A percentile compares a stretch with the other conserved stretches of the same genome.
These are phyloP conservation scores for Amanita jacksonii DNA, from an alignment of 768 basidiomycete species.

Conservation along the genomic window DNA sequence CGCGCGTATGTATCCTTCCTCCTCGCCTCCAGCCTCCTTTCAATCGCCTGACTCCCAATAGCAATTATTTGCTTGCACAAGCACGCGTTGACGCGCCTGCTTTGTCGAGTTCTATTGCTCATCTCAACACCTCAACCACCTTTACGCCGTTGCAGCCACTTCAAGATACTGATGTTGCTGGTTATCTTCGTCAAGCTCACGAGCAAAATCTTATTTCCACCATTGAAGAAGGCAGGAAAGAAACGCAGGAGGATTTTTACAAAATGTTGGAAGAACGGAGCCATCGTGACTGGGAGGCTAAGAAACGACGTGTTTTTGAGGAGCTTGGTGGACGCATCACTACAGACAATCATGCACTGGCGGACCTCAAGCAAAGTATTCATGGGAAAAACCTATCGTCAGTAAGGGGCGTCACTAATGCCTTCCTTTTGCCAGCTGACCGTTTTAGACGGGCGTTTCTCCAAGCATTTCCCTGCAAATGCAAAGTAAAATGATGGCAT, in stretches of 20 bases:
- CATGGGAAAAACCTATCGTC: constrained; percentile 46
- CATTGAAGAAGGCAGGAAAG: constrained; percentile 81
- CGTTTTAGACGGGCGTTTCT: constrained; percentile 24
- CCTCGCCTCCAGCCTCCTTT: constrained; percentile 6
- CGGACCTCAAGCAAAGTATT: constrained; percentile 54
- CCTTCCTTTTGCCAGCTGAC: neutral
- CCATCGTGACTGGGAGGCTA: constrained; percentile 79
- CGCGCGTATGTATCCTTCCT: constrained; percentile 50
- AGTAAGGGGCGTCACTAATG: constrained; percentile 25
- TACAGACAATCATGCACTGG: constrained; percentile 43
- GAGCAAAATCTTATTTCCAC: constrained; percentile 93
- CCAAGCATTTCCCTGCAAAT: constrained; percentile 64
- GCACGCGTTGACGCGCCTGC: constrained; percentile 92
- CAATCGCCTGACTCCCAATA: constrained; percentile 18
- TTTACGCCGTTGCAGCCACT: constrained; percentile 87
- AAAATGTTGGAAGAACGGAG: constrained; percentile 66
- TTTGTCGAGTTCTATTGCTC: constrained; percentile 72
- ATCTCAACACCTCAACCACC: constrained; percentile 71
- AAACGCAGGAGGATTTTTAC: constrained; percentile 83
- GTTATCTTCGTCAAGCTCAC: constrained; percentile 91
- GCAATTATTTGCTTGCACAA: constrained; percentile 88
- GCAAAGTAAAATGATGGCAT: constrained; percentile 95
- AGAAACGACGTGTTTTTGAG: constrained; percentile 84
- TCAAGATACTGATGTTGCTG: constrained; percentile 89
- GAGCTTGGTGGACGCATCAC: constrained; percentile 68